phyloP scores from a whole-genome alignment of 768 basidiomycete species.

The Leccinellum albellum region DNA sequence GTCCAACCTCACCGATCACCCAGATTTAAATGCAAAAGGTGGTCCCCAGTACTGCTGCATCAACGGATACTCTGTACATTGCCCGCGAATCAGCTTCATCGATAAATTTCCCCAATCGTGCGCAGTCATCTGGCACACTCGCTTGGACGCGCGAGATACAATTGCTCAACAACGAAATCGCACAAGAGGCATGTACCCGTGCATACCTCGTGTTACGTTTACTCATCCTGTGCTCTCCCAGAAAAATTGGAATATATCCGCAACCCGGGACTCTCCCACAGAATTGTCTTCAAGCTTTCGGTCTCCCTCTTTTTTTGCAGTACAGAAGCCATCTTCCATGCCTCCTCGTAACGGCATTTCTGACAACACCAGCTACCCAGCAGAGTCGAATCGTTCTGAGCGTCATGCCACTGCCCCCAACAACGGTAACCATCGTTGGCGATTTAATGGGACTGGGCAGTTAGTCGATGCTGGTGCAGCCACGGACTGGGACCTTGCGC shows the following conservation, averaged over 20 bases:
- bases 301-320: constrained; percentile 27
- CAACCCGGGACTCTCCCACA: constrained; percentile 38
- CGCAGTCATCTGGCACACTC: constrained; percentile 33
- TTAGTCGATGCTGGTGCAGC: constrained; percentile 52
- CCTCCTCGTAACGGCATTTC: constrained; percentile 39
- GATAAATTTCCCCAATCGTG: constrained; percentile 29
- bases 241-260: constrained; percentile 48
- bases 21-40: constrained; percentile 68
- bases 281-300: constrained; percentile 33
- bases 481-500: constrained; percentile 67
- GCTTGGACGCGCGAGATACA: constrained; percentile 50
- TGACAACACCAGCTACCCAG: constrained; percentile 19
- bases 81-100: constrained; percentile 36
- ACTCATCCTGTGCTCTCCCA: constrained; percentile 14
- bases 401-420: constrained; percentile 35
- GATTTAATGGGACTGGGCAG: constrained; percentile 59
- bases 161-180: constrained; percentile 31
- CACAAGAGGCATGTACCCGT: constrained; percentile 43
- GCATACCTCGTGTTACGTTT: constrained; percentile 23
- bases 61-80: constrained; percentile 32
- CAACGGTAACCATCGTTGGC: constrained; percentile 52
- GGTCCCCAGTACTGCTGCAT: constrained; percentile 54
- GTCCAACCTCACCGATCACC: constrained; percentile 25
- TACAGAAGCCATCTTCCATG: constrained; percentile 46
- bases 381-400: constrained; percentile 34